Evolutionary conservation across 192 early-diverging fungal genomes (phyloP), one percentile per base, ranked within the genome.

Genomic region (Umbelopsis ramanniana): DNA sequence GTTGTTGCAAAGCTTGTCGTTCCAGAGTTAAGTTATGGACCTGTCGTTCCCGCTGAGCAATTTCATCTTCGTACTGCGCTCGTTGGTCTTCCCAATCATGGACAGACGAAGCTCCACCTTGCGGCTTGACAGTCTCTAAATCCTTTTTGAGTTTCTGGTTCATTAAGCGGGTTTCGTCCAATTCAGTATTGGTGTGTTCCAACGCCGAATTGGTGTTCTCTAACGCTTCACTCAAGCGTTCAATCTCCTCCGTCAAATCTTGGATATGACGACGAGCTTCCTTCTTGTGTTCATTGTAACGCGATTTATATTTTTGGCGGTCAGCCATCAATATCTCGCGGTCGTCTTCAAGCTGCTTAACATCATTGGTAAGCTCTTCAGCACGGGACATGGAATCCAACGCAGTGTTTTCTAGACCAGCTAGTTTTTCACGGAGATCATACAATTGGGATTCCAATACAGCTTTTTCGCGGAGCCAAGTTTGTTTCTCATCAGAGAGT

Each of bases 381-480:
- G 38, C 69, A 23, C 69, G 48, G 17, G 69, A 70, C 46, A 54
- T 54, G 47, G 69, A 70, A 53, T 70, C 69, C 15, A 70, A 48
- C 10, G 69, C 69, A 46, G 48, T 70, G 69, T 70, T 70, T 52
- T 70, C 69, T 43, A 70, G 69, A 70, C 53, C 50, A 48, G 69
- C 69, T 40, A 70, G 48, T 70, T 70, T 70, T 52, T 70, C 69
- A 17, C 46, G 46, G 21, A 70, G 48, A 54, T 70, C 69, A 14
- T 23, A 4, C 21, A 70, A 38, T 33, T 70, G 69, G 29, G 69
- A 70, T 70, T 70, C 69, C 29, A 70, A 33, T 4, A 70, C 2
- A 5, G 69, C 48, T 38, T 52, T 70, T 33, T 70, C 69, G 1
- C 46, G n/a, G 17, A 53, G 19, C 69, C 69, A 70, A 19, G 48